Conservation (phyloP, 305 asterid species). For the Salvia sclarea region DNA sequence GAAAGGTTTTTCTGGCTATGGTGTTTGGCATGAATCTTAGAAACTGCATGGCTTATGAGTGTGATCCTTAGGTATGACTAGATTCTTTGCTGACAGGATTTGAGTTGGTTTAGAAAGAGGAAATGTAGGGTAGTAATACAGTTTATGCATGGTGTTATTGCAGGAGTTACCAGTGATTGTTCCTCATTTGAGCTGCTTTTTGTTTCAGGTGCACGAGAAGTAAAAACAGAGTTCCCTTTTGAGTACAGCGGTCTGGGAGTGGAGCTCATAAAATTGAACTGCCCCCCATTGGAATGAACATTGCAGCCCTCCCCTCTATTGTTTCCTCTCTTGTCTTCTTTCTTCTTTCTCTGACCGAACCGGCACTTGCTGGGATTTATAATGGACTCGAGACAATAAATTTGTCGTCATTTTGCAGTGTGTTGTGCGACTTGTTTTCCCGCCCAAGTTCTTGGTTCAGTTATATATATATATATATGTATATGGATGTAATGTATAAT, state of each 20-base stretch:
- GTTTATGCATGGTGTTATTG: no score
- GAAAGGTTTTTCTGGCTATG: no score
- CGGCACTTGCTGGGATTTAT: background rate
- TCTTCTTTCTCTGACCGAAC: background rate
- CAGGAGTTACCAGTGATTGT: background rate
- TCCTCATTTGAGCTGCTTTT: background rate
- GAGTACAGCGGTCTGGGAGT: constrained; percentile 48
- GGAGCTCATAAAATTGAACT: constrained; percentile 43
- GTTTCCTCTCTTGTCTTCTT: background rate
- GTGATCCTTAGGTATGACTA: no score
- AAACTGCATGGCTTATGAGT: no score
- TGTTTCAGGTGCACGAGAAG: constrained; percentile 65
- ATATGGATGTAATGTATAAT: no score
- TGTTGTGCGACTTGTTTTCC: background rate
- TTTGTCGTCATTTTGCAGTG: constrained; percentile 18
- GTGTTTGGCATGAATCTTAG: no score
- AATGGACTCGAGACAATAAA: constrained; percentile 16
- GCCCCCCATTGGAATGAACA: background rate
- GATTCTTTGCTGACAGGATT: no score
- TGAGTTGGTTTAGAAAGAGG: no score
- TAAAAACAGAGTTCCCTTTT: constrained; percentile 45
- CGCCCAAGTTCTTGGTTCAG: background rate
- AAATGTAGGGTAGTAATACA: no score
- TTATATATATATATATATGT: no score
- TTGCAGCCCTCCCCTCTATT: background rate